Percentiles rank a stretch among this genome's conserved stretches.
Conservation (phyloP, 2,329 filamentous ascomycete genomes). For the Ophidiomyces ophidiicola region DNA sequence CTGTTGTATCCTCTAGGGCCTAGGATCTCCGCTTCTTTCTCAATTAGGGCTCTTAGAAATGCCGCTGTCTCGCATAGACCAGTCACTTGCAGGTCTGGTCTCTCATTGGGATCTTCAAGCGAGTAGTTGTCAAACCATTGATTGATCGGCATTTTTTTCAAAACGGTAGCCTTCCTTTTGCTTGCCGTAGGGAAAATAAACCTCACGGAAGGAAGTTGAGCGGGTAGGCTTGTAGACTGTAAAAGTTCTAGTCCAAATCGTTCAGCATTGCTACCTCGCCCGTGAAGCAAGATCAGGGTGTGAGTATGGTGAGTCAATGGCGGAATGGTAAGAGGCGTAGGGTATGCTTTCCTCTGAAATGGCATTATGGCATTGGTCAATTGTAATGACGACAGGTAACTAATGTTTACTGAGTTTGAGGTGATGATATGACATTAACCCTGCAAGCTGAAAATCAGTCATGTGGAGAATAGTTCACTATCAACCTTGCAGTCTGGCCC, state of each 20-base stretch:
- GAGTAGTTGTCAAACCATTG: slow-evolving; percentile 43
- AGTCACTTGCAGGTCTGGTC: slow-evolving; percentile 34
- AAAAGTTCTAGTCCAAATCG: slow-evolving; percentile 6
- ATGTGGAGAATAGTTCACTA: no score
- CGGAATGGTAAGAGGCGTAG: no score
- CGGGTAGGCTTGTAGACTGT: slow-evolving; percentile 8
- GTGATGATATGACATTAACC: no score
- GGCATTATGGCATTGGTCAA: no score
- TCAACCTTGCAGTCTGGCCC: no score
- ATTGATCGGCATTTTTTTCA: slow-evolving; percentile 34
- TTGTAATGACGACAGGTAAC: no score
- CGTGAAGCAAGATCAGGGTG: slow-evolving; percentile 33
- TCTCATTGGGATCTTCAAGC: slow-evolving; percentile 31
- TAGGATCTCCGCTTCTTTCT: slow-evolving; percentile 20
- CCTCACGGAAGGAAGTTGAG: slow-evolving; percentile 24
- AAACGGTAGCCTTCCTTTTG: slow-evolving; percentile 34
- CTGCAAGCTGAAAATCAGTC: no score
- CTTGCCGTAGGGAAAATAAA: slow-evolving; percentile 43
- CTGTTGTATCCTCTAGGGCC: slow-evolving; percentile 21
- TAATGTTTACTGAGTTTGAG: no score
- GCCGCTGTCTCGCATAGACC: slow-evolving; percentile 35
- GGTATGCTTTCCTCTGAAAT: no score
- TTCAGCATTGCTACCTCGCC: slow-evolving; percentile 14
- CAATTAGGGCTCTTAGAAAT: slow-evolving; percentile 28
- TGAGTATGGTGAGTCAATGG: no score